Conservation (phyloP, 139 green algal genomes). For the Penium margaritaceum region DNA sequence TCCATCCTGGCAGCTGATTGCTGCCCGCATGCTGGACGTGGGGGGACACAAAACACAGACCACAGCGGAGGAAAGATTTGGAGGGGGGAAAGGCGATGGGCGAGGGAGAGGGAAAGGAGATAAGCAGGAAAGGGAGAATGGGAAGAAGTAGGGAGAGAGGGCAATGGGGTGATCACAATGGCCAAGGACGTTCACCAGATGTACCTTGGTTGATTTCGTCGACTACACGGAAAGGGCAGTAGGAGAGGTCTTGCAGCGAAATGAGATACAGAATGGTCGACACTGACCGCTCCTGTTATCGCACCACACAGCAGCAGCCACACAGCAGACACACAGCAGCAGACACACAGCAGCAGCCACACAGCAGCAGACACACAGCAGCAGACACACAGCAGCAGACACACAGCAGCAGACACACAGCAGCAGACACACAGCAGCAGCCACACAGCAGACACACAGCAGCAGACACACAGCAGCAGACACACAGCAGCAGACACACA, state of each 20-base stretch:
- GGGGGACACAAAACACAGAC: too few relatives aligned
- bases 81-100: not conserved
- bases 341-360: too few relatives aligned
- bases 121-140: not conserved
- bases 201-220: conserved; percentile 96
- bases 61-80: too few relatives aligned
- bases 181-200: not conserved
- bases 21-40: too few relatives aligned
- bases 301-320: not conserved
- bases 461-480: too few relatives aligned
- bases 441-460: too few relatives aligned
- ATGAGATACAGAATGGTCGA: conserved; percentile 97
- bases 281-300: conserved; percentile 71
- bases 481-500: conserved; percentile 5
- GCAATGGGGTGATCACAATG: not conserved
- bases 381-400: not conserved
- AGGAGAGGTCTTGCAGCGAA: conserved; percentile 77
- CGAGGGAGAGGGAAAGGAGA: not conserved
- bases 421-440: not conserved
- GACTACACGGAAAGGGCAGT: conserved; percentile 88
- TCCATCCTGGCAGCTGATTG: too few relatives aligned
- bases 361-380: not conserved
- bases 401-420: not conserved
- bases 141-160: not conserved
- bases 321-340: not conserved